These are phyloP conservation scores for Dactylellina cionopaga DNA, from an alignment of 2,329 filamentous ascomycete species.

Conservation along the genomic window DNA sequence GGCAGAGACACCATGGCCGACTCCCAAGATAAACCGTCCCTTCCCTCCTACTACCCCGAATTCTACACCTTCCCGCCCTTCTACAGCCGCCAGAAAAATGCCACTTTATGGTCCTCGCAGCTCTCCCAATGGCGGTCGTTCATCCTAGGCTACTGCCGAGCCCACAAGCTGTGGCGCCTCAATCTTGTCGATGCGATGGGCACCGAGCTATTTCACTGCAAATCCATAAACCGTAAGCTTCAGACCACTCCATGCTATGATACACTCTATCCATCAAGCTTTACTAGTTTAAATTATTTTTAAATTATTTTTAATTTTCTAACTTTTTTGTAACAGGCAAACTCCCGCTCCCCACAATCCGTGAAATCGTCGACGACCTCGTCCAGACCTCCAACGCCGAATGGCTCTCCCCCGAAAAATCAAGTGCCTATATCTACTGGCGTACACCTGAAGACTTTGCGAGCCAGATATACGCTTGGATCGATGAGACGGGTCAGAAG, in stretches of 20 bases:
- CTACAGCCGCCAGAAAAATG: constrained; percentile 82
- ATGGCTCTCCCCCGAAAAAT: constrained; percentile 70
- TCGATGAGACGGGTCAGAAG: constrained; percentile 77
- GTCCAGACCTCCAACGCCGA: constrained; percentile 60
- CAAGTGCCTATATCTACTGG: constrained; percentile 73
- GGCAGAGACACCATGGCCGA: constrained; percentile 19
- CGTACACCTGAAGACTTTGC: constrained; percentile 91
- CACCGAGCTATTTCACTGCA: constrained; percentile 70
- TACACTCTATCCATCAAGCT: background rate
- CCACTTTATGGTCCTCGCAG: constrained; percentile 77
- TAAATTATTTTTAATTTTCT: background rate
- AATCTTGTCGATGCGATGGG: constrained; percentile 71
- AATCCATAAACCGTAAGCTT: constrained; percentile 63
- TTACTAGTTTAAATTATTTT: no score
- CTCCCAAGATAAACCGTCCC: constrained; percentile 9
- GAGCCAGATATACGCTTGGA: constrained; percentile 77
- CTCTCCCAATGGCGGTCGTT: constrained; percentile 86
- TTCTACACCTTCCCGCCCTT: constrained; percentile 81
- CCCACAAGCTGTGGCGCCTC: constrained; percentile 80
- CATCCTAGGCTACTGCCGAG: constrained; percentile 82
- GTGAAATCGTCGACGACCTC: constrained; percentile 71
- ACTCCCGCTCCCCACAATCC: constrained; percentile 62
- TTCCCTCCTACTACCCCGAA: constrained; percentile 53
- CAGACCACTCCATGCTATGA: background rate
- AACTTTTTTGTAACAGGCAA: constrained; percentile 11